A percentile compares a stretch with the other conserved stretches of the same genome.
Conservation (phyloP, 257 asterid species). For the Scutellaria baicalensis region DNA sequence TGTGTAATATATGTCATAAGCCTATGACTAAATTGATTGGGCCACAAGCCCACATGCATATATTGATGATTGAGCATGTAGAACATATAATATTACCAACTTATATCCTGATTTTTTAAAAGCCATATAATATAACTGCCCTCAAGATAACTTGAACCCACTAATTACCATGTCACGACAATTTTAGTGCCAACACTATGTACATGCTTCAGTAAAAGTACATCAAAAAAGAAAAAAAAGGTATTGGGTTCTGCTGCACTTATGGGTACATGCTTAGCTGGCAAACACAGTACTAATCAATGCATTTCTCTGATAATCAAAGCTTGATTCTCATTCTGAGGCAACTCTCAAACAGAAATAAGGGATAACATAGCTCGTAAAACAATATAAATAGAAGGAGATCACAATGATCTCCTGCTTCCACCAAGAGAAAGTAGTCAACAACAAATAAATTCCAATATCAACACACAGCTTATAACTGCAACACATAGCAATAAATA, state of each 20-base stretch:
- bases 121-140: not conserved
- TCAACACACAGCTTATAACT: not conserved
- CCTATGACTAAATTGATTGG: not conserved
- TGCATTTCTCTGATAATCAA: not conserved
- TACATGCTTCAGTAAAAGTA: not conserved
- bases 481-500: constrained; percentile 7
- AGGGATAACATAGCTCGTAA: not conserved
- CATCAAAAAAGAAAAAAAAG: not conserved
- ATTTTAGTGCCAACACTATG: not conserved
- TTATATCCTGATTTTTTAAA: not conserved
- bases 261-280: not conserved
- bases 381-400: not conserved
- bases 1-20: not conserved
- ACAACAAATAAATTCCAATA: not conserved
- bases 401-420: not conserved
- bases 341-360: not conserved
- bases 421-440: not conserved
- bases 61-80: not conserved
- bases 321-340: not conserved
- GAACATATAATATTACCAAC: not conserved
- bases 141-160: not conserved
- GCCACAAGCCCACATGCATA: constrained; percentile 2
- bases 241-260: not conserved
- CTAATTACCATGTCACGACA: too few relatives aligned
- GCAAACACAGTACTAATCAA: not conserved